Base-by-base conservation (phyloP, 306 rosid species). In the Cicer arietinum region DNA sequence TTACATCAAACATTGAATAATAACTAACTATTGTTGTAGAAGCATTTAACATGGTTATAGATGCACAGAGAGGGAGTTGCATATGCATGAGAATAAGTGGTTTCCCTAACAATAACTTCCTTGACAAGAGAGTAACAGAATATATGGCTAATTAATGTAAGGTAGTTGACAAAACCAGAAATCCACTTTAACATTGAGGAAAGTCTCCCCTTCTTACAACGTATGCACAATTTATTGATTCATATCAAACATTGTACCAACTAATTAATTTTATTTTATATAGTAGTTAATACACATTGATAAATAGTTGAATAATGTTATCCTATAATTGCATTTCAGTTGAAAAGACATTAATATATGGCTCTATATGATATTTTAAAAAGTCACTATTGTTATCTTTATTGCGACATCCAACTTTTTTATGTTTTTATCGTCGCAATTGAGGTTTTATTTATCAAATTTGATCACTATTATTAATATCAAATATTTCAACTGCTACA, bases 41-140 rank as follows among this genome's bases (percentile, higher is more conserved):
- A 82, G 64, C 67, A 75, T 73, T 69, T 48, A 79, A 63, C 57
- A 79, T 39, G 48, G 66, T 45, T 44, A 17, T 72, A 56, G 68
- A 69, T 75, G 84, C 52, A 56, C 14, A 46, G 17, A 22, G 76
- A 54, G 39, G 50, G 35, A 60, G 5, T 64, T 67, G 54, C 30
- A 72, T 56, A 71, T 77, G 79, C 45, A 41, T 42, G 12, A 64
- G 51, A 8, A 46, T 57, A 69, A 70, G 75, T 46, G 74, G 45
- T 25, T 11, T 63, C 69, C 7, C 44, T 50, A 44, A 53, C 69
- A 52, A 11, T 73, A 71, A 42, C 69, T 71, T 76, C 10, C 17
- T 10, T 18, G 63, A 71, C 59, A 47, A 56, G 48, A 41, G 46
- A 64, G 62, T 60, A 53, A 76, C 44, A 47, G 71, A 71, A 65